Base-by-base conservation (phyloP, 148 eudicot genomes). In the Rhododendron ferrugineum region DNA sequence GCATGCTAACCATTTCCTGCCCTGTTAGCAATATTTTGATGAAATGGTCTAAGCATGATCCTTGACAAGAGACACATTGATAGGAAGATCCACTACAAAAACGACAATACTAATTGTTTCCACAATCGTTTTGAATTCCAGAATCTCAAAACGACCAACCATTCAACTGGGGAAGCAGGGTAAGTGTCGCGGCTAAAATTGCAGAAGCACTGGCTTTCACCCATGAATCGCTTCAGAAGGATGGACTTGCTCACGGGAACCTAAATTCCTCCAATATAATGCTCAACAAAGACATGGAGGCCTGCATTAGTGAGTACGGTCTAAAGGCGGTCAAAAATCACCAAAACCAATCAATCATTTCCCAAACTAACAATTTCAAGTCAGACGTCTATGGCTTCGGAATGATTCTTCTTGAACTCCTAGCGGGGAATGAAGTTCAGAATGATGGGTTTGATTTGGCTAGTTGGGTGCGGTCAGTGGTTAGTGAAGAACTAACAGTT, bases 191-290 rank as follows among this genome's bases (percentile, higher is more conserved):
- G 9, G 85, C 79, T 6, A 89, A 40, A 52, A 73, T 84, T 2
- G 88, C 92, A 3, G 83, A 86, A 60, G 90, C 92, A 34, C 54
- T 91, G 54, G 89, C 91, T 0, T 82, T 78, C 85, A 86, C 89
- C 90, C 92, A 91, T 72, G 84, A 89, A 8, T 77, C 47, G 52
- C 92, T 91, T 49, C 50, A 34, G 2, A 62, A 68, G 1, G 88
- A 91, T 85, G 86, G 84, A 18, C 86, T 91, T 15, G 73, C 88
- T 76, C 92, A 89, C 82, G 91, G 92, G 10, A 91, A 91, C 87
- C 68, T 91, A 2, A 91, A 91, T 82, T 91, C 92, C 62, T 87
- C 91, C 64, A 91, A 89, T 87, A 91, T 91, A 42, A 4, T 91
- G 47, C 84, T 91, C 28, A 88, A 83, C 81, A 82, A 83, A 11